A percentile compares a stretch with the other conserved stretches of the same genome.
These are phyloP conservation scores for Epichloe elymi DNA, from an alignment of 2,329 filamentous ascomycete species.

Conservation along the genomic window DNA sequence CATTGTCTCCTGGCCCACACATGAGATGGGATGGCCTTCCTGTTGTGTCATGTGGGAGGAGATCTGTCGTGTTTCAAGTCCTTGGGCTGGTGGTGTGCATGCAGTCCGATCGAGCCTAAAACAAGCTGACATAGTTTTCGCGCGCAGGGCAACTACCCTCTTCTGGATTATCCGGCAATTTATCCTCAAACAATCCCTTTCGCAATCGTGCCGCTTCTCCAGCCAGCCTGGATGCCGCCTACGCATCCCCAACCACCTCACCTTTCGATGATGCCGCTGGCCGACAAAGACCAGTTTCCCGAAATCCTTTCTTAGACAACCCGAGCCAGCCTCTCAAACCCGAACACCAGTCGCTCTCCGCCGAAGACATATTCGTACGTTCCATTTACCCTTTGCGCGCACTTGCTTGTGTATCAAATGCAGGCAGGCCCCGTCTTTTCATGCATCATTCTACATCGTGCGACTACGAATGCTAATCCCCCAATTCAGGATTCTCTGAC, in stretches of 20 bases:
- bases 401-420: neutral
- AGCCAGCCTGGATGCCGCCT: conserved; percentile 21
- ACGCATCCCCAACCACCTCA: conserved; percentile 32
- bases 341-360: conserved; percentile 34
- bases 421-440: neutral
- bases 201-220: conserved; percentile 60
- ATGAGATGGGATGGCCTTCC: neutral
- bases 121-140: conserved; percentile 4
- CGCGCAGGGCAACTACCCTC: conserved; percentile 10
- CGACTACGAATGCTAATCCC: neutral
- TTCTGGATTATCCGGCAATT: conserved; percentile 45
- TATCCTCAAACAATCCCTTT: conserved; percentile 73
- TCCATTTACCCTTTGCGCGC: neutral
- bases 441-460: too few relatives aligned
- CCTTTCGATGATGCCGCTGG: conserved; percentile 44
- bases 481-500: conserved; percentile 50
- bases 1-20: conserved; percentile 3
- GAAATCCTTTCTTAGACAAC: conserved; percentile 63
- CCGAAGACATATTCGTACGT: conserved; percentile 69
- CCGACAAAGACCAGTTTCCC: conserved; percentile 46
- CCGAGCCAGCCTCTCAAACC: conserved; percentile 27
- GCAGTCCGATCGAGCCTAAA: conserved; percentile 1
- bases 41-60: conserved; percentile 7
- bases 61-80: conserved; percentile 13
- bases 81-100: neutral